Percentiles rank a stretch among this genome's conserved stretches.
These are phyloP conservation scores for Hypoxylon sp. DNA, from an alignment of 2,329 filamentous ascomycete genomes.

Conservation along the genomic window DNA sequence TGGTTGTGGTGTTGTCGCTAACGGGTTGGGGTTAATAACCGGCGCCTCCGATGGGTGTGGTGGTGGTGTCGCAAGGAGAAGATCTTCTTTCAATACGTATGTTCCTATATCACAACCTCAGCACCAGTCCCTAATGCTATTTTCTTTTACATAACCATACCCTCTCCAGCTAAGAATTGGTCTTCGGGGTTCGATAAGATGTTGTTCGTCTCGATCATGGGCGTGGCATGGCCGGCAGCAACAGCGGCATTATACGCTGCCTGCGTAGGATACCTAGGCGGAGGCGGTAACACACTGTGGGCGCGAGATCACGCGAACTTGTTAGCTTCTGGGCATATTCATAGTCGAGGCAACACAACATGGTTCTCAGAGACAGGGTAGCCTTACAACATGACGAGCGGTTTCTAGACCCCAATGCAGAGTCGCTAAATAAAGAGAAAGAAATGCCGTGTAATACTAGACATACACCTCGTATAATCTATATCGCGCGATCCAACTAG, in stretches of 20 bases:
- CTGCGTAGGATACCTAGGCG: conserved; percentile 84
- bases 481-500: conserved; percentile 2
- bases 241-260: conserved; percentile 80
- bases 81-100: conserved; percentile 90
- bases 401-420: conserved; percentile 22
- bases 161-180: conserved; percentile 94
- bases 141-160: conserved; percentile 61
- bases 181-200: conserved; percentile 87
- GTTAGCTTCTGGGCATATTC: conserved; percentile 35
- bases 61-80: conserved; percentile 93
- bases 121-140: conserved; percentile 16
- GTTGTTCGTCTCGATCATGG: conserved; percentile 95
- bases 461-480: conserved; percentile 9
- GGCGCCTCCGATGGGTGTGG: conserved; percentile 96
- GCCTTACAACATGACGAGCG: conserved; percentile 52
- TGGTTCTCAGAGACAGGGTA: conserved; percentile 10
- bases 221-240: conserved; percentile 76
- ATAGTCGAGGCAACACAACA: conserved; percentile 26
- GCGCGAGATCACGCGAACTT: conserved; percentile 35
- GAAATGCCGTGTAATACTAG: conserved; percentile 16
- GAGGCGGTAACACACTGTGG: conserved; percentile 84
- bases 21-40: conserved; percentile 87
- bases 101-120: conserved; percentile 71
- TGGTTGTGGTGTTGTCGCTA: conserved; percentile 87
- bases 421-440: conserved; percentile 6